These are phyloP conservation scores for Kodamaea leandrae DNA, from an alignment of 805 yeast species.

Conservation along the genomic window DNA sequence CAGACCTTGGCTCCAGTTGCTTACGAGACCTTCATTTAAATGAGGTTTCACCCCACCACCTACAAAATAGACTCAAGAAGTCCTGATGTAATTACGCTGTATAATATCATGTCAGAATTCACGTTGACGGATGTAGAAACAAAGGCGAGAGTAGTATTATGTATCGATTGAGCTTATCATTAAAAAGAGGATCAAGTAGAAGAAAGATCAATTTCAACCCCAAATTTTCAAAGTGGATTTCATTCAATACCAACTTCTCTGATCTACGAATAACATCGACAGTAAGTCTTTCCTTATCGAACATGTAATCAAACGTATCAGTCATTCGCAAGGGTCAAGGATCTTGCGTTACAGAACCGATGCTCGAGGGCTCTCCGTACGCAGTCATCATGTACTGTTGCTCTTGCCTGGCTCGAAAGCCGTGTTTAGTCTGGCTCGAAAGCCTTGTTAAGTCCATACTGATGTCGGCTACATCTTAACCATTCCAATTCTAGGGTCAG, in stretches of 20 bases:
- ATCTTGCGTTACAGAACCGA: background rate
- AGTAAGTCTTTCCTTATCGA: too few relatives aligned
- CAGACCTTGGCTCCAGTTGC: slow-evolving; percentile 99
- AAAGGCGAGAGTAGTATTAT: background rate
- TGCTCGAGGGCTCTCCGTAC: background rate
- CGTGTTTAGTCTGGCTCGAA: too few relatives aligned
- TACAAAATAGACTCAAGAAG: background rate
- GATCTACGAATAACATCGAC: too few relatives aligned
- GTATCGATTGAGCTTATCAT: background rate
- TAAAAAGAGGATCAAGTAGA: background rate
- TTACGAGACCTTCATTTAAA: slow-evolving; percentile 97
- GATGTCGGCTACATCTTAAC: background rate
- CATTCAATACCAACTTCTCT: too few relatives aligned
- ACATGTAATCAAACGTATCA: slow-evolving; percentile 4
- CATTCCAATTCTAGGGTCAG: slow-evolving; percentile 32
- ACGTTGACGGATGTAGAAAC: background rate
- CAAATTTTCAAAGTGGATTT: too few relatives aligned
- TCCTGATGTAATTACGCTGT: slow-evolving; percentile 1
- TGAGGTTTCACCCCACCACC: too few relatives aligned
- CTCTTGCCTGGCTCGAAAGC: too few relatives aligned
- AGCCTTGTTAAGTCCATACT: slow-evolving; percentile 2
- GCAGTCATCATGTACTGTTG: slow-evolving; percentile 3
- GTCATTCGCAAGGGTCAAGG: slow-evolving; percentile 4
- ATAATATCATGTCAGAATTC: background rate
- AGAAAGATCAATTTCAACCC: background rate